Conservation (phyloP, 306 rosid genomes). For the Citrullus amarus region DNA sequence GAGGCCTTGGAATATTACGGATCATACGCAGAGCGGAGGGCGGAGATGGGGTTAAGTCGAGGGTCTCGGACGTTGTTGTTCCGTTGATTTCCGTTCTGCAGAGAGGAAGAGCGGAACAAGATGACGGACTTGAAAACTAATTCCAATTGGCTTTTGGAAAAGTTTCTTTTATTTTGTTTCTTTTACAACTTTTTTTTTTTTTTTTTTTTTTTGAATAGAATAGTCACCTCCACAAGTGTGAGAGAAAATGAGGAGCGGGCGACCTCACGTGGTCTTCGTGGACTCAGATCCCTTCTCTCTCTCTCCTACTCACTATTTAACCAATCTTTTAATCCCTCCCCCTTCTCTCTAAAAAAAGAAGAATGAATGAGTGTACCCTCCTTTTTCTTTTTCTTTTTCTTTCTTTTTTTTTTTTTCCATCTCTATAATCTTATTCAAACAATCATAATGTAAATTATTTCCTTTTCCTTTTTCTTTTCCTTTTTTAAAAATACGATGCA, state of each 20-base stretch:
- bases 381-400: neutral
- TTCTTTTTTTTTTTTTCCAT: neutral
- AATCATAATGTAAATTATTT: neutral
- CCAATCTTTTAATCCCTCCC: neutral
- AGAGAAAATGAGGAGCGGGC: constrained; percentile 12
- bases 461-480: neutral
- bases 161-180: neutral
- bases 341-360: neutral
- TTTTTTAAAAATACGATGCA: neutral
- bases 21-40: neutral
- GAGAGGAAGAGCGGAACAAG: neutral
- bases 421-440: neutral
- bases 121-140: constrained; percentile 40
- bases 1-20: constrained; percentile 10
- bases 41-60: neutral
- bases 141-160: constrained; percentile 31
- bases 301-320: neutral
- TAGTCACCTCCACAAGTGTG: constrained; percentile 6
- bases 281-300: constrained; percentile 1
- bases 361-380: neutral
- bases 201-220: neutral
- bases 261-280: constrained; percentile 18
- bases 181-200: neutral
- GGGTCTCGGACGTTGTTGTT: neutral
- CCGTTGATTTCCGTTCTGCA: neutral